Conservation (phyloP, 805 yeast genomes). For the Candida coquimbonensis region DNA sequence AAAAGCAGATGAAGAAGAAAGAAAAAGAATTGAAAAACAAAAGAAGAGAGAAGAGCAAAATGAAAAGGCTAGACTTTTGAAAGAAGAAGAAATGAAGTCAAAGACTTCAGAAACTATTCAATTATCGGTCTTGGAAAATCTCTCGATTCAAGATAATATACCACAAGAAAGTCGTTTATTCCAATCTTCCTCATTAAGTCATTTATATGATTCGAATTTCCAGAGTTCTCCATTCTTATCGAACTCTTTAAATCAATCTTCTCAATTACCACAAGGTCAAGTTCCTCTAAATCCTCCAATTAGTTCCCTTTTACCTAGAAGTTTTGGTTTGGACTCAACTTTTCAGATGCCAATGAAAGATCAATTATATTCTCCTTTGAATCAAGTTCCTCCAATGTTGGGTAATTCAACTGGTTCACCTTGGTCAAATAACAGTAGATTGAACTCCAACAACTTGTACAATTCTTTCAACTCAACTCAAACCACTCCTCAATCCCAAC, state of each 20-base stretch:
- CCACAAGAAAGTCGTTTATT: slow-evolving; percentile 4
- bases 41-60: slow-evolving; percentile 1
- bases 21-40: background rate
- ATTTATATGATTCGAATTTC: slow-evolving; percentile 1
- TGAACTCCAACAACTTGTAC: background rate
- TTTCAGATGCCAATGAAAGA: background rate
- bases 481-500: background rate
- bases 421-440: background rate
- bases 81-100: background rate
- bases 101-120: background rate
- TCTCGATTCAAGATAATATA: slow-evolving; percentile 1
- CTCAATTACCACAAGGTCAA: background rate
- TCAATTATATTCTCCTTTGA: too few species aligned
- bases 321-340: background rate
- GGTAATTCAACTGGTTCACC: background rate
- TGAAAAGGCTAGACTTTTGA: background rate
- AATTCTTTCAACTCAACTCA: background rate
- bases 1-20: background rate
- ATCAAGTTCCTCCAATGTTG: background rate
- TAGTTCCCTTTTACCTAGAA: background rate
- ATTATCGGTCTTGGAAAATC: slow-evolving; percentile 5
- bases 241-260: background rate
- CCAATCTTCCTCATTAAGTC: background rate
- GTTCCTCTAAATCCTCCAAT: background rate
- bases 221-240: slow-evolving; percentile 1